Evolutionary conservation across 1,139 yeast genomes (phyloP).

Genomic region (Saccharomyces hybrid): DNA sequence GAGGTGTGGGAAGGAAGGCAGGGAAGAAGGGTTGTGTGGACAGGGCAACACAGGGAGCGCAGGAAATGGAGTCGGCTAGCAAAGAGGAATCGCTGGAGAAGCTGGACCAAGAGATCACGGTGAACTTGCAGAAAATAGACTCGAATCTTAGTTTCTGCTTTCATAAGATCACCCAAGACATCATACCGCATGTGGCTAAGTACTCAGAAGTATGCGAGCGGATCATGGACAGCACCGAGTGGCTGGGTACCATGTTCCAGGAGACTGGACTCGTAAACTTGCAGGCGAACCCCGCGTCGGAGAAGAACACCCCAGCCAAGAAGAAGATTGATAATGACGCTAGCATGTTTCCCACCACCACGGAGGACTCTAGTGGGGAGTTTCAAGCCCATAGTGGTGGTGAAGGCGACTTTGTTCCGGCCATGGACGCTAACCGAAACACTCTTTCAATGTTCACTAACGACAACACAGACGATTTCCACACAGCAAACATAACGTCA

Average conservation of each 20-base stretch:
- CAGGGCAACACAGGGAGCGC: neutral
- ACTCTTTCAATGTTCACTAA: neutral
- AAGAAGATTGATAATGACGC: slow-evolving; percentile 1
- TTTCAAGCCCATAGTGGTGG: slow-evolving; percentile 1
- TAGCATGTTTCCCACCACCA: neutral
- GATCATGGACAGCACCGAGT: slow-evolving; percentile 25
- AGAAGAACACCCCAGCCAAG: slow-evolving; percentile 9
- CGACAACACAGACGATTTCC: slow-evolving; percentile 10
- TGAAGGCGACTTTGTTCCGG: neutral
- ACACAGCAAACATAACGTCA: slow-evolving; percentile 20
- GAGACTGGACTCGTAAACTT: slow-evolving; percentile 27
- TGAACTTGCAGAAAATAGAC: slow-evolving; percentile 73
- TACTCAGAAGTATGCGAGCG: slow-evolving; percentile 27
- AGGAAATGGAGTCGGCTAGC: neutral
- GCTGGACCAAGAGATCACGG: slow-evolving; percentile 74
- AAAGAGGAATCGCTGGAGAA: slow-evolving; percentile 40
- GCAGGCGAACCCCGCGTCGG: slow-evolving; percentile 7
- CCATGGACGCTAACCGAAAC: neutral
- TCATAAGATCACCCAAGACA: slow-evolving; percentile 26
- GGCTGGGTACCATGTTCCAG: slow-evolving; percentile 28
- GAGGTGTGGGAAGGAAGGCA: neutral
- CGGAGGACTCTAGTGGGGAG: neutral
- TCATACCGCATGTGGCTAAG: slow-evolving; percentile 27
- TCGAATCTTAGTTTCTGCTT: slow-evolving; percentile 33
- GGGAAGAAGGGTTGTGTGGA: neutral